phyloP scores from a whole-genome alignment of 2,329 filamentous ascomycete genomes.

The Colletotrichum abscissum region DNA sequence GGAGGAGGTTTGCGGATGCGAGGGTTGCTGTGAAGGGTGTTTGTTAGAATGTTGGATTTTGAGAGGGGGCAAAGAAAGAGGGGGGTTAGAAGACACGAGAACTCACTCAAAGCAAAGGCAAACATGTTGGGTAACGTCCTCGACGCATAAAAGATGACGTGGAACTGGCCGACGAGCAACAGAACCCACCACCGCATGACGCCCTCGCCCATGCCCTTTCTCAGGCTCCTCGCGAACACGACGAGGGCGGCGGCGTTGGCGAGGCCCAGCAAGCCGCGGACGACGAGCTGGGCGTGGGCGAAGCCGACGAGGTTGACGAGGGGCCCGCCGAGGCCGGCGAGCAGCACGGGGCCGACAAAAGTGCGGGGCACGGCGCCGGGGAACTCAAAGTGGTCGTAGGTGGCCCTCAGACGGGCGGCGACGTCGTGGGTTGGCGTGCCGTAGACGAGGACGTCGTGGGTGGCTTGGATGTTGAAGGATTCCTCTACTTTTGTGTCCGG shows the following conservation, averaged over 20 bases:
- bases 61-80: not conserved
- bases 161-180: constrained; percentile 87
- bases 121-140: constrained; percentile 97
- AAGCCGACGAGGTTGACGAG: constrained; percentile 68
- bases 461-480: constrained; percentile 96
- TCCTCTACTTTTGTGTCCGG: constrained; percentile 99
- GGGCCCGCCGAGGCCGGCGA: constrained; percentile 79
- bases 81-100: not conserved
- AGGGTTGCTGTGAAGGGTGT: constrained; percentile 66
- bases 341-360: constrained; percentile 83
- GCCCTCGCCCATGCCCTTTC: constrained; percentile 73
- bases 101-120: constrained; percentile 85
- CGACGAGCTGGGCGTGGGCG: constrained; percentile 68
- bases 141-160: constrained; percentile 92
- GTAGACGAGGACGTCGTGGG: constrained; percentile 88
- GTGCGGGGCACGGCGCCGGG: constrained; percentile 92
- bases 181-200: constrained; percentile 83
- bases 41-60: not conserved
- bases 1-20: constrained; percentile 63
- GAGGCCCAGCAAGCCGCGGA: constrained; percentile 81
- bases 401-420: constrained; percentile 62
- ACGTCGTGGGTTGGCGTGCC: constrained; percentile 74
- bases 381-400: constrained; percentile 92
- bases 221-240: constrained; percentile 72
- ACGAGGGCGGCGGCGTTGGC: constrained; percentile 78